Percentiles rank a stretch among this genome's conserved stretches.
Evolutionary conservation across 2,329 filamentous ascomycete species (phyloP).

Genomic region (Tympanopsis confertula): DNA sequence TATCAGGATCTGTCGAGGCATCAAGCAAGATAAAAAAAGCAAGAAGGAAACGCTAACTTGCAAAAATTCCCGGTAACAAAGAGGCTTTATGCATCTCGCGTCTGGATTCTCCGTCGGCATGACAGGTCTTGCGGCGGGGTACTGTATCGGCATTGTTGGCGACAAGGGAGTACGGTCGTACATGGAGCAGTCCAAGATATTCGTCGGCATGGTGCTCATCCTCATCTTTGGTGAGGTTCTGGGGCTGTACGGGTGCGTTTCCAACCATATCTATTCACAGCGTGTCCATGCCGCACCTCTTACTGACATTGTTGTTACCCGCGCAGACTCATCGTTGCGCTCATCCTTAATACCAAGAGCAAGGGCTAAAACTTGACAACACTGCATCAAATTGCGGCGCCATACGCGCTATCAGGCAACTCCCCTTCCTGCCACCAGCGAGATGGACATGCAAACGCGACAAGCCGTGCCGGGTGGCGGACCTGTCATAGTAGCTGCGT

Average conservation of each 20-base stretch:
- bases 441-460: too few species aligned
- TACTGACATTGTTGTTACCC: neutral
- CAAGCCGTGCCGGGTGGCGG: too few species aligned
- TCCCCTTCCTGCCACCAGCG: too few species aligned
- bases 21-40: too few species aligned
- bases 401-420: too few species aligned
- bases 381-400: too few species aligned
- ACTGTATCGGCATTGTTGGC: slow-evolving; percentile 90
- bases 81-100: slow-evolving; percentile 85
- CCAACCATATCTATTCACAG: neutral
- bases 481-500: too few species aligned
- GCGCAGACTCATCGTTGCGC: slow-evolving; percentile 72
- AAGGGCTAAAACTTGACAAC: slow-evolving; percentile 32
- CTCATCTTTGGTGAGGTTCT: slow-evolving; percentile 97
- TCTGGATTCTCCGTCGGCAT: slow-evolving; percentile 85
- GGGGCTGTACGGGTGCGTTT: slow-evolving; percentile 80
- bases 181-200: slow-evolving; percentile 91
- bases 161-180: slow-evolving; percentile 89
- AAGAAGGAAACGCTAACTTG: slow-evolving; percentile 7
- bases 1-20: too few species aligned
- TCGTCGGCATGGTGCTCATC: slow-evolving; percentile 97
- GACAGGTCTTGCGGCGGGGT: slow-evolving; percentile 85
- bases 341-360: slow-evolving; percentile 85
- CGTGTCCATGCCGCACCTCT: slow-evolving; percentile 5
- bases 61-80: slow-evolving; percentile 22